These are phyloP conservation scores for Circinella minor DNA, from an alignment of 371 early-diverging fungal genomes.

Conservation along the genomic window DNA sequence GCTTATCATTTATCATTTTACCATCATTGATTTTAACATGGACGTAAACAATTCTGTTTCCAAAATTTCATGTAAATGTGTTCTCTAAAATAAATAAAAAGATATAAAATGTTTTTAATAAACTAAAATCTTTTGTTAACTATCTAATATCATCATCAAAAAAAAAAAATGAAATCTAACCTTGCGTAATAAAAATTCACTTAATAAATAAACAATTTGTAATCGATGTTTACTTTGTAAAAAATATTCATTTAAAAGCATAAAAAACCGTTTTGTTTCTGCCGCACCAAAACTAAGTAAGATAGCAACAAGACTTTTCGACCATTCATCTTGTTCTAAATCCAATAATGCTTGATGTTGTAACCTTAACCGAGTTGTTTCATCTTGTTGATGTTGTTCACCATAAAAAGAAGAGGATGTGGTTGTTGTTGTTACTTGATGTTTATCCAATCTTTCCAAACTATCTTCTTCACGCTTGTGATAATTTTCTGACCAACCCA, in stretches of 20 bases:
- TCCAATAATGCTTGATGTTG: constrained; percentile 44
- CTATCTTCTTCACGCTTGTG: constrained; percentile 28
- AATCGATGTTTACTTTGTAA: constrained; percentile 57
- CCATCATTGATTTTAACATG: constrained; percentile 64
- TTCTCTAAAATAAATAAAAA: constrained; percentile 35
- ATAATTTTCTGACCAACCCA: constrained; percentile 36
- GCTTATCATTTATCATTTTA: constrained; percentile 11
- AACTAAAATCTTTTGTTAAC: neutral
- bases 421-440: neutral
- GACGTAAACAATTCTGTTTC: constrained; percentile 62
- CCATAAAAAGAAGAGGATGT: too few relatives aligned
- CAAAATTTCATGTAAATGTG: constrained; percentile 65
- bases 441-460: constrained; percentile 23
- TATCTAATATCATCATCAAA: too few relatives aligned
- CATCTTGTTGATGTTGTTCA: constrained; percentile 10
- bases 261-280: constrained; percentile 57
- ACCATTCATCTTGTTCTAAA: constrained; percentile 54
- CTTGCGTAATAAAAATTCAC: constrained; percentile 62
- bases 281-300: constrained; percentile 43
- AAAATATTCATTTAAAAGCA: constrained; percentile 57
- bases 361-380: constrained; percentile 20
- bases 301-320: constrained; percentile 38
- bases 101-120: too few relatives aligned
- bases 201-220: constrained; percentile 59
- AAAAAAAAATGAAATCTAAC: constrained; percentile 24